Base-by-base conservation (phyloP, 2,329 filamentous ascomycete species). In the Seiridium unicorne region DNA sequence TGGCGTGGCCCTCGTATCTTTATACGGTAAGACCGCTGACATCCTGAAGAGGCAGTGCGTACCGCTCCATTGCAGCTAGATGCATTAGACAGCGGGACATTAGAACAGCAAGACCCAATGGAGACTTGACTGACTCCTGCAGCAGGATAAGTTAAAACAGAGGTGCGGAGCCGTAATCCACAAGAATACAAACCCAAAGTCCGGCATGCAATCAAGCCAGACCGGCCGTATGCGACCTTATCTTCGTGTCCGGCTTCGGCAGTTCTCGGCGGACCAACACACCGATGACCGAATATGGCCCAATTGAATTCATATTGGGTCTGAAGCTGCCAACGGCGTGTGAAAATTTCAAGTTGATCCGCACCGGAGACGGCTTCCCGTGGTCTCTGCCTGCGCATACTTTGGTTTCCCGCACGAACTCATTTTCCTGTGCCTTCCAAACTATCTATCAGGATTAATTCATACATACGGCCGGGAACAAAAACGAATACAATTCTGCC, bases 161-260 rank as follows among this genome's bases (percentile, higher is more conserved):
- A 38, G 13, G 34, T 51, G 32, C 49, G 35, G n/a, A 34, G 18
- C 32, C 32, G 10, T 18, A 51, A 51, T 11, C 49, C 10, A 18
- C 11, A 32, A 9, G 31, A n/a, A 6, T 35, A 34, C 31, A 51
- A 35, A 51, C 18, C 49, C 49, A 35, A 51, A 18, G 49, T 11
- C 49, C 49, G 49, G 34, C 49, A 26, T 35, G 49, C 49, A 51
- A 51, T 51, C 49, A 34, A 34, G 7, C 31, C 32, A 40, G 49
- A 51, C 49, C 49, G 49, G 49, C 49, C 32, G 38, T 38, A 51
- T 51, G 49, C 49, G 18, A 38, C 34, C 49, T 51, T 51, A 51
- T 51, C 49, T 51, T 8, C 36, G 9, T 38, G 34, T 51, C 49
- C 49, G 49, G 49, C 49, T 51, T 51, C 49, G 49, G 49, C 35